phyloP scores from a whole-genome alignment of 441 rosid genomes.

The Biscutella auriculata region DNA sequence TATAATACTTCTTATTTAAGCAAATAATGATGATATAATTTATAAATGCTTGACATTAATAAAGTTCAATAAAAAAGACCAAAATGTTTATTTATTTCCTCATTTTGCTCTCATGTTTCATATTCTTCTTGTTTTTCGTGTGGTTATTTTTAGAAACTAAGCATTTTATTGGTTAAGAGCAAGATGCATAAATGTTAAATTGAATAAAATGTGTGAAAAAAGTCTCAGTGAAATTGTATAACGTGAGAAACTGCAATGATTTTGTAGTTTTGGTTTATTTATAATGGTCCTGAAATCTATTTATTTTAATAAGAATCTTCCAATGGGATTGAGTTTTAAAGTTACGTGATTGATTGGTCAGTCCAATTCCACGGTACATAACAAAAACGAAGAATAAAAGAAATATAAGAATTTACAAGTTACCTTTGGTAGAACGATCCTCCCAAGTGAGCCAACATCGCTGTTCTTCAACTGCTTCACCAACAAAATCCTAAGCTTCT shows the following conservation, averaged over 20 bases:
- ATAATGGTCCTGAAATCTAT: not conserved
- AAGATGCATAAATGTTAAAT: not conserved
- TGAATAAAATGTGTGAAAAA: not conserved
- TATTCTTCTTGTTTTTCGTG: not conserved
- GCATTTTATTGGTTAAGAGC: not conserved
- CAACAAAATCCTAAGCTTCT: constrained; percentile 45
- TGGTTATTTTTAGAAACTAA: not conserved
- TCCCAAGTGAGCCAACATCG: constrained; percentile 61
- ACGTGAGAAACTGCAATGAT: not conserved
- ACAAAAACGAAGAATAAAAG: not conserved
- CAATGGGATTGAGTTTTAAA: not conserved
- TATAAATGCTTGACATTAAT: too few relatives aligned
- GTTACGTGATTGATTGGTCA: not conserved
- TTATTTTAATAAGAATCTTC: not conserved
- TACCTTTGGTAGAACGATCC: constrained; percentile 74
- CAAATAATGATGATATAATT: not conserved
- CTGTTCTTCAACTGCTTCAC: constrained; percentile 49
- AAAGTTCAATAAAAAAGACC: not conserved
- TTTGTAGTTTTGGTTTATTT: too few relatives aligned
- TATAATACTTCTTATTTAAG: not conserved
- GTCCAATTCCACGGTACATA: not conserved
- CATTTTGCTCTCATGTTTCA: not conserved
- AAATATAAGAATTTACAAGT: constrained; percentile 11
- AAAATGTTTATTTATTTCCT: not conserved
- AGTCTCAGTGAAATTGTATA: not conserved